phyloP scores from a whole-genome alignment of 2,329 filamentous ascomycete genomes.

The Thielaviopsis cerberus region DNA sequence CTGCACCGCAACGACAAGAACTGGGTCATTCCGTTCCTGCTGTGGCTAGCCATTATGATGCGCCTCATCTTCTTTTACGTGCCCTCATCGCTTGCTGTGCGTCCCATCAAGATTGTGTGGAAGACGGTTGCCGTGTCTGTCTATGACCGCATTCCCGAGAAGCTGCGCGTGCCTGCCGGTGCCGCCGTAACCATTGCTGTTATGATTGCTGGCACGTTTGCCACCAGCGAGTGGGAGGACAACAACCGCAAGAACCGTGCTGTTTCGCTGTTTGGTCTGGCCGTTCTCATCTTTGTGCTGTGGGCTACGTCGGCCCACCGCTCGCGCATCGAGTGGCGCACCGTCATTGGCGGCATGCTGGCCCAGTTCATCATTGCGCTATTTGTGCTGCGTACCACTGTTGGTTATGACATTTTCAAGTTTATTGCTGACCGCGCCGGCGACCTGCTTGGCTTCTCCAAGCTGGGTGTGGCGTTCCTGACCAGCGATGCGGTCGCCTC shows the following conservation, averaged over 20 bases:
- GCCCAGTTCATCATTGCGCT: slow-evolving; percentile 74
- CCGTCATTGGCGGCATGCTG: slow-evolving; percentile 76
- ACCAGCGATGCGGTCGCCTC: slow-evolving; percentile 24
- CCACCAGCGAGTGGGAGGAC: slow-evolving; percentile 47
- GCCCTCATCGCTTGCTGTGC: slow-evolving; percentile 46
- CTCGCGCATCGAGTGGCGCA: slow-evolving; percentile 48
- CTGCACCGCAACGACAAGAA: slow-evolving; percentile 54
- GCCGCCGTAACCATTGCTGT: slow-evolving; percentile 47
- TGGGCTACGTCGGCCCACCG: slow-evolving; percentile 55
- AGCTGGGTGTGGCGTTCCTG: slow-evolving; percentile 55
- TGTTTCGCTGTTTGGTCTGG: slow-evolving; percentile 60
- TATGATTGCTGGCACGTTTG: slow-evolving; percentile 63
- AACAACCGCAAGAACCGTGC: slow-evolving; percentile 69
- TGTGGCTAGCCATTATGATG: slow-evolving; percentile 58
- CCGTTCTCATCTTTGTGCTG: slow-evolving; percentile 49
- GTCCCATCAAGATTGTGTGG: slow-evolving; percentile 51
- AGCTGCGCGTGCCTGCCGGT: slow-evolving; percentile 31
- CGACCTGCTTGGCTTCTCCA: slow-evolving; percentile 57
- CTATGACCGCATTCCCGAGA: slow-evolving; percentile 45
- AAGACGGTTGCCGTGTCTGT: slow-evolving; percentile 40
- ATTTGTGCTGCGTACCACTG: slow-evolving; percentile 66
- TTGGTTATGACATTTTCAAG: slow-evolving; percentile 77
- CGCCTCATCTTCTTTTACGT: slow-evolving; percentile 59
- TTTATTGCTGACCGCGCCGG: slow-evolving; percentile 65
- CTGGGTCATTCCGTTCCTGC: slow-evolving; percentile 69